These are phyloP conservation scores for Berberis thunbergii DNA, from an alignment of 164 flowering plant genomes.

Conservation along the genomic window DNA sequence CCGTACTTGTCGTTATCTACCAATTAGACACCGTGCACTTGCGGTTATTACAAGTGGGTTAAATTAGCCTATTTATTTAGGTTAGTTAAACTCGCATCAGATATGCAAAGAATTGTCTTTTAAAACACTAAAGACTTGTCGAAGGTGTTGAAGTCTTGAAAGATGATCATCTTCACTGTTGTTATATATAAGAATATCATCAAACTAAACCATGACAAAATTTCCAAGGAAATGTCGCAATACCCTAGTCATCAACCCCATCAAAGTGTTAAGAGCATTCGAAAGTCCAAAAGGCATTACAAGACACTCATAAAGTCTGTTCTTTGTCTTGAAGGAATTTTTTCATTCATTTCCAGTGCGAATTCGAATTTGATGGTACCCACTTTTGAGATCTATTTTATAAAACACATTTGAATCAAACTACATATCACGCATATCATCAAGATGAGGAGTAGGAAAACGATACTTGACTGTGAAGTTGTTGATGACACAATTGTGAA, in stretches of 20 bases:
- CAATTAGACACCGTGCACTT: no score
- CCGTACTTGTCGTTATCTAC: no score
- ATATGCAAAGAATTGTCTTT: not conserved
- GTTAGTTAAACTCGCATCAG: no score
- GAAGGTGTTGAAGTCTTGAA: not conserved
- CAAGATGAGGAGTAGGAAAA: constrained; percentile 1
- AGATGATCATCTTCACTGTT: not conserved
- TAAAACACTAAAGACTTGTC: not conserved
- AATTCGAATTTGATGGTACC: not conserved
- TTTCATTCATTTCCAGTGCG: not conserved
- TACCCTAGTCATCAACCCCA: not conserved
- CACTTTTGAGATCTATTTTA: constrained; percentile 1
- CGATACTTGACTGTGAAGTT: not conserved
- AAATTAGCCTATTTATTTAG: no score
- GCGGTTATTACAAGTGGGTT: no score
- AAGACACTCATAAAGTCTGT: not conserved
- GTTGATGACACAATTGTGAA: not conserved
- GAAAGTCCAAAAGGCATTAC: constrained; percentile 3
- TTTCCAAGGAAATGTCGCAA: not conserved
- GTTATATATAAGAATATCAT: not conserved
- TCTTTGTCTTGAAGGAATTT: not conserved
- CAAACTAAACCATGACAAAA: constrained; percentile 1
- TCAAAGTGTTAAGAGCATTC: constrained; percentile 6
- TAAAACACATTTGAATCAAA: not conserved
- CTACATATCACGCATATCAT: constrained; percentile 3